Conservation (phyloP, 192 early-diverging fungal genomes). For the Phycomyces nitens region DNA sequence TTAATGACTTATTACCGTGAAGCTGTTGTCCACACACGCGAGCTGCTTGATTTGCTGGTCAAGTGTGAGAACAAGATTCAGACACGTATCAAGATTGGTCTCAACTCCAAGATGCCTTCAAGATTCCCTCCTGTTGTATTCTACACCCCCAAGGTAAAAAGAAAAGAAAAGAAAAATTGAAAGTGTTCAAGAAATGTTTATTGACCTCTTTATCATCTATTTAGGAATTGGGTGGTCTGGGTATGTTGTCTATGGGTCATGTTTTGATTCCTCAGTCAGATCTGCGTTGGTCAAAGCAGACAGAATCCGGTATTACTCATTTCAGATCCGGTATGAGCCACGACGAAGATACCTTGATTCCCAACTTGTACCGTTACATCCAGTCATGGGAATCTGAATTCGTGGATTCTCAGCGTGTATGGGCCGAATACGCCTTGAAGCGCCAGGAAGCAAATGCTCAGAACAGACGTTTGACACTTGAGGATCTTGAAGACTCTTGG, state of each 20-base stretch:
- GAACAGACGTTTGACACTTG: slow-evolving; percentile 95
- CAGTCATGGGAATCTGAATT: slow-evolving; percentile 99
- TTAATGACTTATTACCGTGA: slow-evolving; percentile 99
- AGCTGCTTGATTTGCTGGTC: slow-evolving; percentile 93
- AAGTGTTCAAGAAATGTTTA: slow-evolving; percentile 12
- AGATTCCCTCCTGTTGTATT: slow-evolving; percentile 95
- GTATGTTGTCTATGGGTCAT: slow-evolving; percentile 99
- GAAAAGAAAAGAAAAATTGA: background rate
- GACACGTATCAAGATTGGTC: slow-evolving; percentile 97
- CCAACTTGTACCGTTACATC: slow-evolving; percentile 96
- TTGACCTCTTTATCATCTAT: too few species aligned
- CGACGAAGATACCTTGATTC: slow-evolving; percentile 94
- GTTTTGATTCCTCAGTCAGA: slow-evolving; percentile 97
- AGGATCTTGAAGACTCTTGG: slow-evolving; percentile 98
- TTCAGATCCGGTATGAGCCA: slow-evolving; percentile 98
- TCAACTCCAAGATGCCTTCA: slow-evolving; percentile 98
- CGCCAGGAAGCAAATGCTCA: slow-evolving; percentile 95
- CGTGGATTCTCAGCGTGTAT: slow-evolving; percentile 97
- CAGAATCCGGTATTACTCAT: slow-evolving; percentile 94
- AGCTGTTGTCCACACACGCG: slow-evolving; percentile 95
- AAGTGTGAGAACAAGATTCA: slow-evolving; percentile 99
- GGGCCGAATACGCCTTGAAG: slow-evolving; percentile 98
- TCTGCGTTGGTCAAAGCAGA: slow-evolving; percentile 94
- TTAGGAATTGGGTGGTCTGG: slow-evolving; percentile 93
- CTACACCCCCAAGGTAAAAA: slow-evolving; percentile 7